A percentile compares a stretch with the other conserved stretches of the same genome.
Evolutionary conservation across 2,329 filamentous ascomycete species (phyloP).

Genomic region (Amphichorda felina): DNA sequence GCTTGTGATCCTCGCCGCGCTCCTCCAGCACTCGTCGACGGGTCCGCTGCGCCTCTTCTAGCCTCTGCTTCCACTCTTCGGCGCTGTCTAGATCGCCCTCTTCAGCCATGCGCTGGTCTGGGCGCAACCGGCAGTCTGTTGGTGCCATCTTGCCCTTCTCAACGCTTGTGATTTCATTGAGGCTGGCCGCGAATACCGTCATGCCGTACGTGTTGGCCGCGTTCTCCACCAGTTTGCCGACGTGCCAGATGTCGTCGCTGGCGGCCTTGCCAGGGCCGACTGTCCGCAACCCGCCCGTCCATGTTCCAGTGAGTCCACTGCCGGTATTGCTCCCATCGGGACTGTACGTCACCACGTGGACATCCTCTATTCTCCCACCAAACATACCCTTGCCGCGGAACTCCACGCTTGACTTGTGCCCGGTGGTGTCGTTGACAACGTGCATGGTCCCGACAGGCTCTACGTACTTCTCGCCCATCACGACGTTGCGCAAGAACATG

Average conservation of each 20-base stretch:
- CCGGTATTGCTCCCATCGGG: conserved; percentile 53
- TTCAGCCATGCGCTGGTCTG: conserved; percentile 80
- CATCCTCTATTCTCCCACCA: conserved; percentile 84
- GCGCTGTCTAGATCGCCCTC: conserved; percentile 71
- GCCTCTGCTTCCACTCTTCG: conserved; percentile 66
- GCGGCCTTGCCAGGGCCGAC: conserved; percentile 49
- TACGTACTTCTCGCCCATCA: conserved; percentile 95
- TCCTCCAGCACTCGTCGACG: conserved; percentile 67
- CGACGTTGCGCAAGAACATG: conserved; percentile 87
- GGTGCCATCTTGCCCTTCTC: conserved; percentile 64
- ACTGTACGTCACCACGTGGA: conserved; percentile 63
- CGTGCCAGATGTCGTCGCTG: conserved; percentile 65
- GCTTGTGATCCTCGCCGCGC: conserved; percentile 57
- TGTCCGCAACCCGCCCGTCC: conserved; percentile 64
- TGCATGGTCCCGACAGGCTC: conserved; percentile 89
- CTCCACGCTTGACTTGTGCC: conserved; percentile 72
- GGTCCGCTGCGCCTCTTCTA: conserved; percentile 77
- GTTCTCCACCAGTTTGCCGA: conserved; percentile 66
- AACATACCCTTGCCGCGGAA: conserved; percentile 98
- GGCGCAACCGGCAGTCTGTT: conserved; percentile 74
- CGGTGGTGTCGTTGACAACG: conserved; percentile 71
- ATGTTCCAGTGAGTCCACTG: conserved; percentile 65
- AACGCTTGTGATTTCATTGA: conserved; percentile 79
- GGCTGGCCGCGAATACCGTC: conserved; percentile 69
- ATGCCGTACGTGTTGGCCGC: conserved; percentile 75